phyloP scores from a whole-genome alignment of 345 rosid genomes.

The Eucalyptus guilfoylei region DNA sequence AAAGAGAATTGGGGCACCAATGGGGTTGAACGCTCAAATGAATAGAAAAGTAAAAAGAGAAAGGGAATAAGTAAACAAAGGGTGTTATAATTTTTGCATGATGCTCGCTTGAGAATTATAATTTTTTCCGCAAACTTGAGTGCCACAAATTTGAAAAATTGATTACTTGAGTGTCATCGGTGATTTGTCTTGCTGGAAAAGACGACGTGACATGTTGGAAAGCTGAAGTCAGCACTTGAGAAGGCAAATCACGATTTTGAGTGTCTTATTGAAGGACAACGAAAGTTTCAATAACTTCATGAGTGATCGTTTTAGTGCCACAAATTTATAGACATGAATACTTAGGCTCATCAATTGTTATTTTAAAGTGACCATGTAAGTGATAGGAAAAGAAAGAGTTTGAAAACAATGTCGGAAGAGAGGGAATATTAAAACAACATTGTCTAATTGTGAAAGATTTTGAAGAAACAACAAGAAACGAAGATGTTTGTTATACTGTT shows the following conservation, averaged over 20 bases:
- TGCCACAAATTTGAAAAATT: too few species aligned
- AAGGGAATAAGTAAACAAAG: background rate
- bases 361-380: too few species aligned
- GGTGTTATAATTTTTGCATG: too few species aligned
- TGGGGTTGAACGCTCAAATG: background rate
- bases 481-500: background rate
- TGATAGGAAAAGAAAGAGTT: background rate
- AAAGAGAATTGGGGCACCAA: background rate
- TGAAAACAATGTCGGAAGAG: fast-evolving
- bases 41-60: background rate
- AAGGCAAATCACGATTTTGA: background rate
- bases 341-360: background rate
- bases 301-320: background rate
- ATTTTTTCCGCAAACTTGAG: background rate
- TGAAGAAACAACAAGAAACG: background rate
- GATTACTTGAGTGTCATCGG: fast-evolving
- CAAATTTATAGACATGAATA: background rate
- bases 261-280: background rate
- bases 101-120: fast-evolving
- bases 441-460: background rate
- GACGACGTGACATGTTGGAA: fast-evolving
- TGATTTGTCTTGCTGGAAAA: too few species aligned
- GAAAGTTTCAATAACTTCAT: background rate
- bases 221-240: background rate
- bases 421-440: too few species aligned